Evolutionary conservation across 2,329 filamentous ascomycete species (phyloP), one percentile per base, ranked within the genome.

Genomic region (Ambrosiella beaveri): DNA sequence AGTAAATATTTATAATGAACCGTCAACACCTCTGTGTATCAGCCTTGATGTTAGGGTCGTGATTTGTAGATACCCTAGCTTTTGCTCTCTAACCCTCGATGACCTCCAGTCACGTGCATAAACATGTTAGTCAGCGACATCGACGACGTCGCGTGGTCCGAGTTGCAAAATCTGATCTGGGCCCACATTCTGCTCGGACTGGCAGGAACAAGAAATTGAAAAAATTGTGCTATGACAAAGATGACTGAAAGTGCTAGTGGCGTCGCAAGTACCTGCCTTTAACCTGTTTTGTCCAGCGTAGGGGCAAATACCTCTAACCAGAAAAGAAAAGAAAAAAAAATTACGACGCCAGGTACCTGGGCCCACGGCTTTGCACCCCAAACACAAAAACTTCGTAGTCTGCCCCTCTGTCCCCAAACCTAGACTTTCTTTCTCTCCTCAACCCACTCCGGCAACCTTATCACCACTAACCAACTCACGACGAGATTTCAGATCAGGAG

Each of bases 401-500:
- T 36, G 37, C 52, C 35, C 52, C 52, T 44, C 52, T 19, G 15
- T 40, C 27, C 39, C 27, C 19, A 13, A 38, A 65, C 67, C 68
- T 67, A 67, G 66, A 63, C 65, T 65, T 66, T 66, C 71, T 64
- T 65, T 64, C 64, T 65, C 68, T 68, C 70, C 72, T 66, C 68
- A 68, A 71, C 72, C 71, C 69, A 68, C 68, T 47, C 58, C 57
- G 49, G 73, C 72, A 75, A 71, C 71, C 70, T 70, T 59, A 71
- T 67, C 66, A 66, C 65, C 64, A 65, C 68, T 68, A 69, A 66
- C 69, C 70, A 67, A 69, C 68, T 69, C 65, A 66, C 68, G 71
- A 71, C 70, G 69, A 71, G 70, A 68, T 71, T 68, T 66, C 68
- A 72, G 72, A 73, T 74, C 74, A 74, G 75, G 74, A 77, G 76